Evolutionary conservation across 2,329 filamentous ascomycete species (phyloP), one percentile per base, ranked within the genome.

Genomic region (Pyrenophora seminiperda): DNA sequence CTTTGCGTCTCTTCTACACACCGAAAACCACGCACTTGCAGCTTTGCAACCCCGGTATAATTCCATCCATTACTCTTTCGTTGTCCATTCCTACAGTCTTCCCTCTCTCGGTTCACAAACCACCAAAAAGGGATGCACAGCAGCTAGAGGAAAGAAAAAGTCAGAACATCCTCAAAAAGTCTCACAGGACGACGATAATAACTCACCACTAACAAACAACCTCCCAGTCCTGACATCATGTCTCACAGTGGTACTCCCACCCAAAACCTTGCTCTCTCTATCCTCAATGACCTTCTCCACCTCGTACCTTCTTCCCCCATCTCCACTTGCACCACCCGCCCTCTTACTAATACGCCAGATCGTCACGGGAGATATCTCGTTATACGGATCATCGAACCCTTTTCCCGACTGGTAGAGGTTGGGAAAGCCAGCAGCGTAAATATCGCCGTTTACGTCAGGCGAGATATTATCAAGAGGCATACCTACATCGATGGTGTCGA

Each of bases 381-480:
- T 42, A 3, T 59, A 56, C 1, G 66, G 65, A 20, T 66, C 41
- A 1, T 50, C 47, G 7, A 63, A 33, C 3, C 47, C 50, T 17
- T 63, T 60, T 2, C 48, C 24, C 0, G 47, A 20, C n/a, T 59
- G 41, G 1, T 34, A 7, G 0, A 58, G 22, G 6, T 56, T 30
- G 1, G 65, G 63, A 19, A 68, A 63, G 1, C 59, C 64, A 4
- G 65, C 42, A 1, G 56, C 62, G 31, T 58, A 68, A 9, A 70
- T 27, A 15, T 70, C 63, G 5, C 66, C 67, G 2, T 59, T 59
- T 1, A 55, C 60, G 18, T 68, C 67, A 0, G 59, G 57, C 0
- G 65, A 57, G 7, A 70, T 50, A 32, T 68, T 70, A 18, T 70
- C 63, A 3, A 68, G 55, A 0, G 66, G 63, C 59, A 68, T 67